A percentile compares a stretch with the other conserved stretches of the same genome.
phyloP scores from a whole-genome alignment of 2,329 filamentous ascomycete species.

The Sporothrix luriei region DNA sequence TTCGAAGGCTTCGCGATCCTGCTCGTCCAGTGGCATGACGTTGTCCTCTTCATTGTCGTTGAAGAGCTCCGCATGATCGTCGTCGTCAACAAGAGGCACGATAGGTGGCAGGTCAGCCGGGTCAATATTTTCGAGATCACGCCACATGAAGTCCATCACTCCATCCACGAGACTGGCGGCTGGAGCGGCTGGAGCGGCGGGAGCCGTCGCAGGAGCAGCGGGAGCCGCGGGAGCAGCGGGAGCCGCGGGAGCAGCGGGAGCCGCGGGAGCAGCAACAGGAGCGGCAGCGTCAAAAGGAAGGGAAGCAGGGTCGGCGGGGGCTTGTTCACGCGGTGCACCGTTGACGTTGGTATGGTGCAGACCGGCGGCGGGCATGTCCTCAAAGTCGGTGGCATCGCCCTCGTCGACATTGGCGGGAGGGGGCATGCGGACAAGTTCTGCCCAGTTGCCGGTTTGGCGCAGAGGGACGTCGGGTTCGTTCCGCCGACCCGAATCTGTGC shows the following conservation, averaged over 20 bases:
- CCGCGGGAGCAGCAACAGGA: not conserved
- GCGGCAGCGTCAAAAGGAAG: not conserved
- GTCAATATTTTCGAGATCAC: conserved; percentile 56
- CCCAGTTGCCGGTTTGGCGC: not conserved
- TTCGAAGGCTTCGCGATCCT: conserved; percentile 62
- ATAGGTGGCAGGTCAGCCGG: conserved; percentile 54
- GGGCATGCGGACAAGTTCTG: not conserved
- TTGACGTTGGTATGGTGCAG: not conserved
- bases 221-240: not conserved
- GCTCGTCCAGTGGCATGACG: conserved; percentile 46
- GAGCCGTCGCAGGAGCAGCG: not conserved
- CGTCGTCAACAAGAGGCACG: conserved; percentile 44
- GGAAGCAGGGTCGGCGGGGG: too few species aligned
- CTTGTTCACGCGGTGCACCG: not conserved
- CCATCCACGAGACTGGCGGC: conserved; percentile 46
- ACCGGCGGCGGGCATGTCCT: not conserved
- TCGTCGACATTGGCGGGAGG: not conserved
- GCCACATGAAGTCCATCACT: conserved; percentile 65
- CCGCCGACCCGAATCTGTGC: not conserved
- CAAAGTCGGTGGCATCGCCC: conserved; percentile 10
- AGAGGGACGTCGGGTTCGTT: not conserved
- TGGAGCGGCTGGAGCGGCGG: not conserved
- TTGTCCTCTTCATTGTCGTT: conserved; percentile 42
- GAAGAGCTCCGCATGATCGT: conserved; percentile 38
- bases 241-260: not conserved